Conservation (phyloP, 805 yeast species). For the Priceomyces fermenticarens region DNA sequence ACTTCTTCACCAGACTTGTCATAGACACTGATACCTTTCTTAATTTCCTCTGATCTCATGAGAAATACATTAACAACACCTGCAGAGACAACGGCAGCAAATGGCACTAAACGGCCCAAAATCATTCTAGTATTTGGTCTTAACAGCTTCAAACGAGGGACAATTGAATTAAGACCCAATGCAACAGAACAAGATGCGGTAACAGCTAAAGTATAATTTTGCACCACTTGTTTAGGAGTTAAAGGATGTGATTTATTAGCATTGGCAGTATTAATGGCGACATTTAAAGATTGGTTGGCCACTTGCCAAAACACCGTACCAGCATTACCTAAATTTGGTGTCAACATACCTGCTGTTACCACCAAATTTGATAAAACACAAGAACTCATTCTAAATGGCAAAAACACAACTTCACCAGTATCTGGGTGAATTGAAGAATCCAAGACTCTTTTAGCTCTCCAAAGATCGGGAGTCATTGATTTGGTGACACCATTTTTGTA, state of each 20-base stretch:
- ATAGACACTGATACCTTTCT: slow-evolving; percentile 74
- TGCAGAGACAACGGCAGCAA: slow-evolving; percentile 98
- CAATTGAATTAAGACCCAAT: slow-evolving; percentile 83
- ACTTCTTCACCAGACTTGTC: slow-evolving; percentile 61
- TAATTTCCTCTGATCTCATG: slow-evolving; percentile 94
- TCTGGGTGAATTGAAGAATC: slow-evolving; percentile 97
- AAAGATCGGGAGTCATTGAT: slow-evolving; percentile 72
- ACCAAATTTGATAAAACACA: slow-evolving; percentile 91
- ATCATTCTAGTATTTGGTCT: slow-evolving; percentile 67
- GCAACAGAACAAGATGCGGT: slow-evolving; percentile 95
- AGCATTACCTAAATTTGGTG: slow-evolving; percentile 83
- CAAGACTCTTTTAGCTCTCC: slow-evolving; percentile 83
- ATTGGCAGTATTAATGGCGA: slow-evolving; percentile 94
- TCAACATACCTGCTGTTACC: slow-evolving; percentile 96
- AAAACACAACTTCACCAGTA: slow-evolving; percentile 85
- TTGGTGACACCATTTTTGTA: slow-evolving; percentile 67
- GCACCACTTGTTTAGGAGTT: slow-evolving; percentile 69
- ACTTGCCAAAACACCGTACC: slow-evolving; percentile 98
- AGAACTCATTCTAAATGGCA: slow-evolving; percentile 97
- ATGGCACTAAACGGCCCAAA: slow-evolving; percentile 87
- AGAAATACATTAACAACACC: slow-evolving; percentile 94
- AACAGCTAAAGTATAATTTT: slow-evolving; percentile 85
- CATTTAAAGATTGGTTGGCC: slow-evolving; percentile 94
- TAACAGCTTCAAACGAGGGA: slow-evolving; percentile 77
- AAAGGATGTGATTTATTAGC: slow-evolving; percentile 94